Evolutionary conservation across 345 rosid genomes (phyloP).

Genomic region (Jatropha curcas): DNA sequence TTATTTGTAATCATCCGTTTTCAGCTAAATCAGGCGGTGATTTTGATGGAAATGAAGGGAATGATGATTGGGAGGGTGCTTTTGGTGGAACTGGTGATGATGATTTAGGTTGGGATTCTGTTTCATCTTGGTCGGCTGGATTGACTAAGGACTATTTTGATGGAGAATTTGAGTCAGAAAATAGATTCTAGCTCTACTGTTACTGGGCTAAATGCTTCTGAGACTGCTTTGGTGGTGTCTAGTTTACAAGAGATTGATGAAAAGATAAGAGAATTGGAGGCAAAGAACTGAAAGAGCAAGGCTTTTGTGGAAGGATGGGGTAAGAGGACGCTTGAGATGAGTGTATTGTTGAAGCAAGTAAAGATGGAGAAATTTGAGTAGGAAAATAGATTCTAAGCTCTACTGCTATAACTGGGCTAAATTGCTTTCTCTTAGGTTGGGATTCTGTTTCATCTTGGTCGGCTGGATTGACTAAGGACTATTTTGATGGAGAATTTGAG

Average conservation of each 20-base stretch:
- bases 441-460: constrained; percentile 82
- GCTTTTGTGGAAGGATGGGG: constrained; percentile 61
- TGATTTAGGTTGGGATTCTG: constrained; percentile 66
- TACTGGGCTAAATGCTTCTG: constrained; percentile 29
- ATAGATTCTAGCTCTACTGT: constrained; percentile 18
- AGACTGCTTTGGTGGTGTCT: constrained; percentile 32
- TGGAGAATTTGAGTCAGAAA: constrained; percentile 51
- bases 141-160: constrained; percentile 89
- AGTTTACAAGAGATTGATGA: constrained; percentile 58
- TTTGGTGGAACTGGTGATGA: constrained; percentile 37
- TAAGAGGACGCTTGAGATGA: constrained; percentile 50
- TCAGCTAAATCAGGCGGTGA: constrained; percentile 39
- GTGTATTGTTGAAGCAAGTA: constrained; percentile 72
- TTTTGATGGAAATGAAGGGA: constrained; percentile 34
- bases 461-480: constrained; percentile 82
- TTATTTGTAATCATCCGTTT: constrained; percentile 31
- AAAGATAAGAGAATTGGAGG: constrained; percentile 43
- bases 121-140: constrained; percentile 89
- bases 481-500: constrained; percentile 75
- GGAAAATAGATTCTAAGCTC: too few relatives aligned
- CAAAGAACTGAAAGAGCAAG: constrained; percentile 42
- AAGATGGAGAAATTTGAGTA: too few relatives aligned
- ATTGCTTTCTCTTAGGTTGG: too few relatives aligned
- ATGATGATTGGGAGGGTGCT: constrained; percentile 42
- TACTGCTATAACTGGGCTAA: too few relatives aligned